Percentiles rank a stretch among this genome's conserved stretches.
These are phyloP conservation scores for Sporothrix pseudoabietina DNA, from an alignment of 2,329 filamentous ascomycete genomes.

Conservation along the genomic window DNA sequence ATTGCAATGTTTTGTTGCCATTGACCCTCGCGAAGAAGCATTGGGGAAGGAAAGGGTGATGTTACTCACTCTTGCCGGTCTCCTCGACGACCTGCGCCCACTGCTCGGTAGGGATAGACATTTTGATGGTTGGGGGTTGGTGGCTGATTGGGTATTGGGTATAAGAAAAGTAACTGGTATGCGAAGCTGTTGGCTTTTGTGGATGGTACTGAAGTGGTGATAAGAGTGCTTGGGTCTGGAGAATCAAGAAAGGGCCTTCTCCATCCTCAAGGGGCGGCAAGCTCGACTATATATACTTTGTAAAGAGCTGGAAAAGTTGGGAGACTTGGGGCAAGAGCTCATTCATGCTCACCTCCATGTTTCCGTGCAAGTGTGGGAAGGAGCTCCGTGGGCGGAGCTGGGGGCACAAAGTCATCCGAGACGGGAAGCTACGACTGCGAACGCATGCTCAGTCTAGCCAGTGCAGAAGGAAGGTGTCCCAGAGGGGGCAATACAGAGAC, in stretches of 20 bases:
- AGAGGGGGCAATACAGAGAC: background rate
- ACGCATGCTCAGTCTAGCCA: background rate
- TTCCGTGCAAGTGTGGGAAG: slow-evolving; percentile 12
- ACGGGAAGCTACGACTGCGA: slow-evolving; percentile 26
- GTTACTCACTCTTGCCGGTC: slow-evolving; percentile 66
- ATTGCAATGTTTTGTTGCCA: background rate
- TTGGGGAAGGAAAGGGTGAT: background rate
- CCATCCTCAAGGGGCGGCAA: slow-evolving; percentile 1
- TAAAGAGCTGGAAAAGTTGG: no score
- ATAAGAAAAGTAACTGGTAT: background rate
- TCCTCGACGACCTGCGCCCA: slow-evolving; percentile 91
- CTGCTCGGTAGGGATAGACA: slow-evolving; percentile 74
- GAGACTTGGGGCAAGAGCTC: background rate
- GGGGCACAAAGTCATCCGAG: background rate
- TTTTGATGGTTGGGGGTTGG: slow-evolving; percentile 36
- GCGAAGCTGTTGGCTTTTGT: slow-evolving; percentile 11
- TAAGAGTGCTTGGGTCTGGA: slow-evolving; percentile 20
- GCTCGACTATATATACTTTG: slow-evolving; percentile 29
- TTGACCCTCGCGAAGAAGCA: background rate
- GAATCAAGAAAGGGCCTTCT: slow-evolving; percentile 5
- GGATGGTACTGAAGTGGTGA: background rate
- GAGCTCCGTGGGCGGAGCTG: slow-evolving; percentile 17
- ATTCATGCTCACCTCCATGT: slow-evolving; percentile 13
- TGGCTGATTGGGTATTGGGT: slow-evolving; percentile 18
- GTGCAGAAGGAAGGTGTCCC: no score